These are phyloP conservation scores for Hypoxylon cercidicola DNA, from an alignment of 495 filamentous ascomycete species.

Conservation along the genomic window DNA sequence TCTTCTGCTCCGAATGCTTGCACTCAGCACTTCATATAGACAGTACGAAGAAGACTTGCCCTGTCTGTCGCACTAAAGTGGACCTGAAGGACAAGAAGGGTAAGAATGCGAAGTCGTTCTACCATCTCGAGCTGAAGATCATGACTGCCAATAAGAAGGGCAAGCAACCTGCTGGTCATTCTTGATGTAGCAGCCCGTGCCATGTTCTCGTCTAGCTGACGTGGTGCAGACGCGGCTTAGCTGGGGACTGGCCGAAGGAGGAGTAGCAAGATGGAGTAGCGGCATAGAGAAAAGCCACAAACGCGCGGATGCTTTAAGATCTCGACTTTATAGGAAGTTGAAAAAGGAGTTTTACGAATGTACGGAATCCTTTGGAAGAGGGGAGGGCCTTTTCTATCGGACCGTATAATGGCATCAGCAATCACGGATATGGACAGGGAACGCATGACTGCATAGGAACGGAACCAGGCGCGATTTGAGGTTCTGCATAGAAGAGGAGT, in stretches of 20 bases:
- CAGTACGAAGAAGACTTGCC: conserved; percentile 58
- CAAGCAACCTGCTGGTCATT: conserved; percentile 47
- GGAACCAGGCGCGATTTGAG: conserved; percentile 9
- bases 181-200: conserved; percentile 1
- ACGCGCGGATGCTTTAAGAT: neutral
- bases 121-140: conserved; percentile 71
- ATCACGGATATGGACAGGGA: conserved; percentile 5
- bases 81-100: conserved; percentile 61
- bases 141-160: conserved; percentile 61
- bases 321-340: neutral
- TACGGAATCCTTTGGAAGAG: conserved; percentile 3
- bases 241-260: conserved; percentile 9
- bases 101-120: conserved; percentile 55
- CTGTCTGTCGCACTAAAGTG: conserved; percentile 65
- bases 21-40: conserved; percentile 75
- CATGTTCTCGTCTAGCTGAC: conserved; percentile 9
- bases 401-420: conserved; percentile 5
- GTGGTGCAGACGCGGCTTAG: conserved; percentile 39
- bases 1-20: conserved; percentile 87
- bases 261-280: conserved; percentile 1
- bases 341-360: neutral
- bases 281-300: neutral
- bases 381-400: conserved; percentile 1
- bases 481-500: conserved; percentile 41
- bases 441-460: conserved; percentile 20